phyloP scores from a whole-genome alignment of 768 basidiomycete genomes.

The Suillus placidus region DNA sequence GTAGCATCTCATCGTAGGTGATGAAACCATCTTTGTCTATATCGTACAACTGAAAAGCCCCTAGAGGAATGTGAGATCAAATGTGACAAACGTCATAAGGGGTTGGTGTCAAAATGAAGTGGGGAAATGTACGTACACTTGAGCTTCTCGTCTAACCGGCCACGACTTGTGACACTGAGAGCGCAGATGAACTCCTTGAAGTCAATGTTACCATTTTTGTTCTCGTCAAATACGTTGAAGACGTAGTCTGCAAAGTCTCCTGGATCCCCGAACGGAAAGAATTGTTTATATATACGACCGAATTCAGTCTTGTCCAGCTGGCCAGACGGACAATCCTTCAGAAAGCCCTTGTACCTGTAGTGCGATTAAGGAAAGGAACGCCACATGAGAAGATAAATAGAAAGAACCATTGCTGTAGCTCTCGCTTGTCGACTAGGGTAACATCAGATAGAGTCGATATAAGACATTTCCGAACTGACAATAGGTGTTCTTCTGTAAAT shows the following conservation, averaged over 20 bases:
- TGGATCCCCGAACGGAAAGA: constrained; percentile 99
- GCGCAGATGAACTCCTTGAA: constrained; percentile 99
- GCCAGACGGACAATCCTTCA: constrained; percentile 97
- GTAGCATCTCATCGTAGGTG: constrained; percentile 98
- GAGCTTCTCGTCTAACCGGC: constrained; percentile 94
- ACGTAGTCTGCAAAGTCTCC: constrained; percentile 97
- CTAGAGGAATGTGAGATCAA: constrained; percentile 53
- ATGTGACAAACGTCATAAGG: neutral
- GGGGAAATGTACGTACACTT: constrained; percentile 68
- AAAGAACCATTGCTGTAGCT: constrained; percentile 88
- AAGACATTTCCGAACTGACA: constrained; percentile 54
- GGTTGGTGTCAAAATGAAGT: constrained; percentile 10
- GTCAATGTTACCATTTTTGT: constrained; percentile 96
- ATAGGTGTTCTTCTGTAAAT: constrained; percentile 97
- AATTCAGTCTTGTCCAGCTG: constrained; percentile 96
- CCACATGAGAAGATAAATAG: constrained; percentile 14
- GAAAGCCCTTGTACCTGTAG: constrained; percentile 96
- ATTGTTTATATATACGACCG: constrained; percentile 97
- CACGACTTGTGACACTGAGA: constrained; percentile 91
- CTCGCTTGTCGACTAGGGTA: constrained; percentile 86
- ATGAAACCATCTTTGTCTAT: constrained; percentile 98
- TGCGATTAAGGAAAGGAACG: constrained; percentile 13
- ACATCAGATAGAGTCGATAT: constrained; percentile 14
- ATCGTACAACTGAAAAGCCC: constrained; percentile 99
- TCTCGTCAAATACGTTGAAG: constrained; percentile 96